A percentile compares a stretch with the other conserved stretches of the same genome.
phyloP scores from a whole-genome alignment of 331 rosid genomes.

The Arachis monticola region DNA sequence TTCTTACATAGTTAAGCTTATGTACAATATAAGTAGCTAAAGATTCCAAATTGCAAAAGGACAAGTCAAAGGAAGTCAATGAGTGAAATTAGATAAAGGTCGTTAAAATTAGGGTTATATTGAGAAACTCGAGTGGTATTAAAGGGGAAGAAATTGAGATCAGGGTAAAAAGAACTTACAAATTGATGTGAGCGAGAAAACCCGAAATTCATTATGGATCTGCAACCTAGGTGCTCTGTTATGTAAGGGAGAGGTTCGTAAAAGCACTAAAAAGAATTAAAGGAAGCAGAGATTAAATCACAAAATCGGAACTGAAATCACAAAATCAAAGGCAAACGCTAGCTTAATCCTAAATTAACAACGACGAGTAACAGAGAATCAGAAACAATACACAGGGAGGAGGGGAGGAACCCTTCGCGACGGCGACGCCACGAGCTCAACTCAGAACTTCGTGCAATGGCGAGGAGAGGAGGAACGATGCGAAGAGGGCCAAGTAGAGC shows the following conservation, averaged over 20 bases:
- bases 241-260: neutral
- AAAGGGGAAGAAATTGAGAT: neutral
- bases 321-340: too few relatives aligned
- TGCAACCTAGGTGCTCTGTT: neutral
- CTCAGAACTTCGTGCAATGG: too few relatives aligned
- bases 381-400: too few relatives aligned
- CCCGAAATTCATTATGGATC: slow-evolving; percentile 56
- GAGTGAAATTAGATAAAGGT: neutral
- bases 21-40: neutral
- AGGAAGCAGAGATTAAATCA: too few relatives aligned
- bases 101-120: slow-evolving; percentile 35
- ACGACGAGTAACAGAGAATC: too few relatives aligned
- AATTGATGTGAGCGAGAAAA: slow-evolving; percentile 24
- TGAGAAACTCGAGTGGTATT: neutral
- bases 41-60: neutral
- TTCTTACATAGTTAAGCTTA: neutral
- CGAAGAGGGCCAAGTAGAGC: too few relatives aligned
- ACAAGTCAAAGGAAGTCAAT: slow-evolving; percentile 14
- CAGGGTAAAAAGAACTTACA: too few relatives aligned
- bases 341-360: too few relatives aligned
- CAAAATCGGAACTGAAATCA: too few relatives aligned
- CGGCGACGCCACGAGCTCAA: too few relatives aligned
- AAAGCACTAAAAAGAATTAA: neutral
- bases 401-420: too few relatives aligned
- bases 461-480: too few relatives aligned